Evolutionary conservation across 768 basidiomycete genomes (phyloP), one percentile per base, ranked within the genome.

Genomic region (Rhodotorula diobovata): DNA sequence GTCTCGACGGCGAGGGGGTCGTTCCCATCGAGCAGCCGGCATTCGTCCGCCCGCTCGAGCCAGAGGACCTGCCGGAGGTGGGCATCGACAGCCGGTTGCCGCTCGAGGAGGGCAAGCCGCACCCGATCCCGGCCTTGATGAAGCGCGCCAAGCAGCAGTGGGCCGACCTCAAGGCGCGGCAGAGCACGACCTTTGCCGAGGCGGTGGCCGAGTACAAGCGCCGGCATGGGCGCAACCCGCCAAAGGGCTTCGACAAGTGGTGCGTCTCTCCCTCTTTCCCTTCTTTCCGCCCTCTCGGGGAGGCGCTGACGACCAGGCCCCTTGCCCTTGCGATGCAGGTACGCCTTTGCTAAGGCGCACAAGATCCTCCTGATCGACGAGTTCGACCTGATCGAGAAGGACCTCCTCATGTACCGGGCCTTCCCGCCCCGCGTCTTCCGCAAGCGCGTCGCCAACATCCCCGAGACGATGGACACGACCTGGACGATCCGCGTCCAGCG

Each of bases 231-330:
- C 67, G 82, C 18, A 64, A 67, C 28, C 82, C 82, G 28, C 82
- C 82, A 15, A 81, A 77, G 72, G 82, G 82, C 2, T 82, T 81
- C 58, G 81, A 82, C 68, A 55, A 75, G 74, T 76, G 77, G 77
- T 78, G 54, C 63, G 72, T 35, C 20, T 25, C 9, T 12, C n/a
- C n/a, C n/a, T n/a, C n/a, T n/a, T n/a, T n/a, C n/a, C n/a, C n/a
- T n/a, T n/a, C n/a, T n/a, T n/a, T n/a, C n/a, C n/a, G n/a, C n/a
- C n/a, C n/a, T n/a, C n/a, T n/a, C n/a, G n/a, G n/a, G n/a, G n/a
- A n/a, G n/a, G n/a, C n/a, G n/a, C n/a, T n/a, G n/a, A n/a, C n/a
- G n/a, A n/a, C n/a, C n/a, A n/a, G n/a, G n/a, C n/a, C n/a, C n/a
- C n/a, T n/a, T n/a, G n/a, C n/a, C n/a, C n/a, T n/a, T n/a, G n/a